Conservation (phyloP, 2,329 filamentous ascomycete genomes). For the Aspergillus chevalieri region DNA sequence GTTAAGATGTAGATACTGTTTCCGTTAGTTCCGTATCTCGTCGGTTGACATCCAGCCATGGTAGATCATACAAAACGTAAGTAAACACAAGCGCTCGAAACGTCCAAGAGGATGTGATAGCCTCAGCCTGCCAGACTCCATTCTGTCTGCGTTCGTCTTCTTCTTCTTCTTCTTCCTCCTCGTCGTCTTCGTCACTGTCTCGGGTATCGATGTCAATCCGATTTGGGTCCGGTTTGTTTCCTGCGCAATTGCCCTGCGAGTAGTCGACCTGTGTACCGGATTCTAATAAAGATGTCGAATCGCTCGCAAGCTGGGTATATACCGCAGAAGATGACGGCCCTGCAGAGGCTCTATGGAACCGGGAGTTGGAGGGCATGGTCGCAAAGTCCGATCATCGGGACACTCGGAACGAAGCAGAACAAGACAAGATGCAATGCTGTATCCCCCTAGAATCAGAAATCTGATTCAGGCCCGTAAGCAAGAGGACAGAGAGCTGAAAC, state of each 20-base stretch:
- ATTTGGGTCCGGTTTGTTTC: background rate
- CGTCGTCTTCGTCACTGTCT: background rate
- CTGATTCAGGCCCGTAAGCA: no score
- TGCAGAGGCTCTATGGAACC: background rate
- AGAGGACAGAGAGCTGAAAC: no score
- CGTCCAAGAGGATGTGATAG: background rate
- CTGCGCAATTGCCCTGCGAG: background rate
- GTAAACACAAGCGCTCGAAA: conserved; percentile 22
- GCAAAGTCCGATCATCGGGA: background rate
- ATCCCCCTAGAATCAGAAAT: no score
- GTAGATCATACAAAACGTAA: conserved; percentile 33
- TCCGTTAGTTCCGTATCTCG: background rate
- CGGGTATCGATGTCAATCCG: background rate
- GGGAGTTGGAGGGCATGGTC: background rate
- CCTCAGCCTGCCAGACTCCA: conserved; percentile 1
- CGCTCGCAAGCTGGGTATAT: background rate
- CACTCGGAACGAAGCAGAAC: no score
- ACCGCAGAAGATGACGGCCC: background rate
- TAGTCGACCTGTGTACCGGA: background rate
- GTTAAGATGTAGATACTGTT: conserved; percentile 39
- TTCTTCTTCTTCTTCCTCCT: background rate
- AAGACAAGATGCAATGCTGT: no score
- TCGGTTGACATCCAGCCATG: background rate
- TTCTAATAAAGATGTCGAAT: background rate
- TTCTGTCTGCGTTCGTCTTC: background rate